Evolutionary conservation across 2,329 filamentous ascomycete genomes (phyloP).

Genomic region (Cordyceps farinosa): DNA sequence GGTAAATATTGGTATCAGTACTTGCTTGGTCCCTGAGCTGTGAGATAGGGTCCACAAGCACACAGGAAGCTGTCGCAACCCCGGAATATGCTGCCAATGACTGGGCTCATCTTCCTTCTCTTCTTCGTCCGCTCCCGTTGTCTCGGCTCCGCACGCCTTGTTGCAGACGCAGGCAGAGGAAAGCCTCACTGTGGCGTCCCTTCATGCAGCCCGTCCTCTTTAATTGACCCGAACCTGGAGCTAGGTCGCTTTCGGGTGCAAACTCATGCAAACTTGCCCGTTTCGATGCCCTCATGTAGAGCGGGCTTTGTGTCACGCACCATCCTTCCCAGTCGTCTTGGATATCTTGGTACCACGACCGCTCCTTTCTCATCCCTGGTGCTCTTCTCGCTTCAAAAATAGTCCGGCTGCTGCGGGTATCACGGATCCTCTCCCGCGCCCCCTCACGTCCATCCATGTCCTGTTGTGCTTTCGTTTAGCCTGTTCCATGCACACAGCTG

Average conservation of each 20-base stretch:
- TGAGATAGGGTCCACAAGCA: background rate
- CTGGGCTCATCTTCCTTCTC: background rate
- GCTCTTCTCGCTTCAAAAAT: background rate
- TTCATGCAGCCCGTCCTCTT: slow-evolving; percentile 1
- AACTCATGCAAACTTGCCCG: background rate
- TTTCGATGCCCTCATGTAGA: no score
- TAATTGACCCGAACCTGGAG: background rate
- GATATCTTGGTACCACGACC: background rate
- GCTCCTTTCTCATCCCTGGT: background rate
- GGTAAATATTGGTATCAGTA: background rate
- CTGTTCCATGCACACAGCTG: background rate
- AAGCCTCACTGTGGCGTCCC: background rate
- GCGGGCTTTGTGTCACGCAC: no score
- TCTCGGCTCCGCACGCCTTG: background rate
- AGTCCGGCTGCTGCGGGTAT: background rate
- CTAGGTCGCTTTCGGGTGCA: background rate
- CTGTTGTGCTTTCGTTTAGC: background rate
- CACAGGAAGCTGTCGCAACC: background rate
- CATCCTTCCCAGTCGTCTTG: no score
- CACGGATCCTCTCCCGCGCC: slow-evolving; percentile 3
- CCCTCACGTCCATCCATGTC: background rate
- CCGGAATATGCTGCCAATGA: background rate
- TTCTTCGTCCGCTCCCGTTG: background rate
- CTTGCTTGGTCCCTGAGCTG: background rate
- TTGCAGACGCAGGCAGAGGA: background rate